Conservation (phyloP, 2,329 filamentous ascomycete species). For the Dactylonectria estremocensis region DNA sequence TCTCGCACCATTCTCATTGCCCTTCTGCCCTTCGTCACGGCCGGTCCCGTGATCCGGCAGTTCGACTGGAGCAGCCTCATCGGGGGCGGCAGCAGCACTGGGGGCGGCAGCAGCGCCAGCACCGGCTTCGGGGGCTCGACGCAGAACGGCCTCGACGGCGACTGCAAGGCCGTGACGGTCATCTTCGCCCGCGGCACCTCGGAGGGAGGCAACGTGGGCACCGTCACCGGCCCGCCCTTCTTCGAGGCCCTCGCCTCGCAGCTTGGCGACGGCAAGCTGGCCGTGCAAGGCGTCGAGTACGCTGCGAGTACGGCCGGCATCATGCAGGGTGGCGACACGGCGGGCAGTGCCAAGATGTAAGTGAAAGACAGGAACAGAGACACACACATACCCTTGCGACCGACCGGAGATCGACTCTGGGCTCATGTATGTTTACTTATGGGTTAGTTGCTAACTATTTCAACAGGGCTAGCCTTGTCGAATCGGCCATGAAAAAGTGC, state of each 20-base stretch:
- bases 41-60: slow-evolving; percentile 41
- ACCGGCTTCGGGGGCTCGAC: slow-evolving; percentile 36
- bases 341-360: slow-evolving; percentile 64
- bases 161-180: slow-evolving; percentile 59
- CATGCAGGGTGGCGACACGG: slow-evolving; percentile 60
- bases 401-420: neutral
- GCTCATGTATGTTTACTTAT: neutral
- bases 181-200: slow-evolving; percentile 72
- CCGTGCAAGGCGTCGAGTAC: slow-evolving; percentile 70
- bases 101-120: neutral
- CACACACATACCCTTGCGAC: neutral
- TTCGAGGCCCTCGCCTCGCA: slow-evolving; percentile 59
- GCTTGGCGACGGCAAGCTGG: slow-evolving; percentile 61
- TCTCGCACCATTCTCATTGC: slow-evolving; percentile 39
- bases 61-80: slow-evolving; percentile 11
- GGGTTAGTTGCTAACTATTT: neutral
- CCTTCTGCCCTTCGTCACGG: slow-evolving; percentile 42
- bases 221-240: slow-evolving; percentile 65
- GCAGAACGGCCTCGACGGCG: slow-evolving; percentile 44
- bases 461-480: slow-evolving; percentile 40
- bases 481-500: slow-evolving; percentile 57
- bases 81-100: slow-evolving; percentile 1
- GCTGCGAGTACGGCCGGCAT: slow-evolving; percentile 62
- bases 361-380: slow-evolving; percentile 38
- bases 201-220: slow-evolving; percentile 67